Percentiles rank a stretch among this genome's conserved stretches.
Conservation (phyloP, 768 basidiomycete species). For the Pleurotus tuoliensis region DNA sequence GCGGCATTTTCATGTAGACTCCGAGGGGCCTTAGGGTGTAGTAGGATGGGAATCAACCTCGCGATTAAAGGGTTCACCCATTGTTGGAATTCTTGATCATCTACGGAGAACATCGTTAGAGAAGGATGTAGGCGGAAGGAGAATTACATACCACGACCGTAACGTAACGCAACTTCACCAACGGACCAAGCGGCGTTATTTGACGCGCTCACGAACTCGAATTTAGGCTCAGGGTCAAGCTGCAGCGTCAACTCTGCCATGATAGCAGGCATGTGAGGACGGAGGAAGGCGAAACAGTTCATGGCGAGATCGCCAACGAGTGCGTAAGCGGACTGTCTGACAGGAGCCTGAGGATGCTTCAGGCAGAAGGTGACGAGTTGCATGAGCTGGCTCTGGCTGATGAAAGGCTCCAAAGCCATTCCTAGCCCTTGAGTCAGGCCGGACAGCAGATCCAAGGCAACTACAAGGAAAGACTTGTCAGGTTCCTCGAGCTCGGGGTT, state of each 20-base stretch:
- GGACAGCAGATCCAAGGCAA: conserved; percentile 93
- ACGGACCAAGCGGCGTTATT: conserved; percentile 99
- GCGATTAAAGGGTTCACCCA: conserved; percentile 87
- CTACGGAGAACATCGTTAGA: conserved; percentile 26
- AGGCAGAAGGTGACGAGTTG: conserved; percentile 82
- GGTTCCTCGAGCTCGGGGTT: conserved; percentile 92
- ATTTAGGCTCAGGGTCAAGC: conserved; percentile 88
- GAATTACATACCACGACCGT: conserved; percentile 62
- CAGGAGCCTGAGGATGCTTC: conserved; percentile 93
- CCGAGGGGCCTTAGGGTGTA: conserved; percentile 90
- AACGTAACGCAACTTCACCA: conserved; percentile 93
- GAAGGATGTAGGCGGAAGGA: neutral
- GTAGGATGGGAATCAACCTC: conserved; percentile 86
- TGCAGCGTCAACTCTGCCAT: conserved; percentile 89
- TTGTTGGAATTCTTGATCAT: conserved; percentile 85
- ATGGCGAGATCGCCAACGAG: conserved; percentile 97
- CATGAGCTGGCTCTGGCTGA: conserved; percentile 66
- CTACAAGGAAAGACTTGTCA: conserved; percentile 95
- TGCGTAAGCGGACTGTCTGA: conserved; percentile 96
- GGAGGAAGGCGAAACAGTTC: conserved; percentile 84
- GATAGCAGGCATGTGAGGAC: conserved; percentile 82
- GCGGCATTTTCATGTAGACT: conserved; percentile 97
- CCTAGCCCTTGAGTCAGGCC: conserved; percentile 94
- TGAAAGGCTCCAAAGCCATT: conserved; percentile 67
- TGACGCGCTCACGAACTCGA: conserved; percentile 93